Evolutionary conservation across 2,329 filamentous ascomycete species (phyloP), one percentile per base, ranked within the genome.

Genomic region (Epichloe coenophiala): DNA sequence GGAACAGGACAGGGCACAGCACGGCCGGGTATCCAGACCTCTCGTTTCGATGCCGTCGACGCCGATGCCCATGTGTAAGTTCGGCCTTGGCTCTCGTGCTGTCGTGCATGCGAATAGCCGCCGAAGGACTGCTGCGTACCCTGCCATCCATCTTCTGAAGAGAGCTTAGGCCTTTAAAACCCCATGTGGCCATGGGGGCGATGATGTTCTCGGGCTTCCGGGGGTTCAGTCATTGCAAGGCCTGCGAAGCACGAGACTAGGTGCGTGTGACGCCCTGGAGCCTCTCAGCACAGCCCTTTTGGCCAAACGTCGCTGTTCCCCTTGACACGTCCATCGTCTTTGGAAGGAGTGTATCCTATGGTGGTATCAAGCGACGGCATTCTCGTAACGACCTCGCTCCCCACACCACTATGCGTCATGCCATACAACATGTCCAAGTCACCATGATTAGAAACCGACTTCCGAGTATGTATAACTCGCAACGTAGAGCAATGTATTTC

Each of bases 51-150:
- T n/a, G 15, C 21, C 13, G 37, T n/a, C 40, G 39, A 33, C 31
- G 37, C 23, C 36, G 15, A 17, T 17, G 37, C 23, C 36, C 8
- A 17, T 17, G 2, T 27, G 23, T 27, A 11, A 31, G 27, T 31
- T 11, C 3, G 27, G 55, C 55, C 51, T 54, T 51, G 19, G 37
- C 17, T 49, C 40, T 49, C 31, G 51, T 17, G 17, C 17, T 17
- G 56, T 61, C 55, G 55, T 60, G 60, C 61, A 61, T 63, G 56
- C 55, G 56, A 54, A 60, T 63, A 63, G 59, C 59, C 60, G 61
- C 61, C 59, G 54, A 56, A 54, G 53, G 48, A 48, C 48, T 56
- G 49, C 57, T 54, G 48, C 47, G 39, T 27, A 36, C 19, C 36
- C 41, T 41, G 49, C 17, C 17, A 17, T 17, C 21, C 40, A 46